Evolutionary conservation across 129 eudicot genomes (phyloP), one percentile per base, ranked within the genome.

Genomic region (Logfia minima): DNA sequence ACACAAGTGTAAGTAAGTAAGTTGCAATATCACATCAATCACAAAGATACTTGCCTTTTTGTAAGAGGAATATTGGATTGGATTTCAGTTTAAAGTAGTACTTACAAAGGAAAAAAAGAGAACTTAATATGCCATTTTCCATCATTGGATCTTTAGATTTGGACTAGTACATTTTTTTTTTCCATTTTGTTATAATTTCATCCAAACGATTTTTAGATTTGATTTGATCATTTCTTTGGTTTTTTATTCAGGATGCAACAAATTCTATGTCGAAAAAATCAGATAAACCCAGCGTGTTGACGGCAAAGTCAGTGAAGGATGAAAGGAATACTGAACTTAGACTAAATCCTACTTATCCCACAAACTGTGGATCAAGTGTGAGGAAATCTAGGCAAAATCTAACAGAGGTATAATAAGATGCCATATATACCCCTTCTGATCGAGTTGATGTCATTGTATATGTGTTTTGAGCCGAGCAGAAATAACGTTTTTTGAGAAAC

Each of bases 311-410:
- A 2, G 66, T 70, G 11, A 70, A 81, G 68, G 81, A 68, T 59
- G 85, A 88, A 62, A 73, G 73, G 9, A 67, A 13, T 71, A 75
- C 72, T 69, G 85, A 86, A 39, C 72, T 71, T 69, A 70, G 78
- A 56, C 59, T 84, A n/a, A 78, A 70, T 63, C 77, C 84, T 55
- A 8, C 23, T 29, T 66, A 66, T 68, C 71, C 34, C 29, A 52
- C 83, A 32, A 82, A 71, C 75, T 75, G 51, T 82, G 75, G 61
- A 24, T 55, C 87, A 35, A 78, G 71, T 65, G 58, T 68, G 39
- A 75, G 79, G 66, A 90, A 86, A 81, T 76, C 83, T 22, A 82
- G 84, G 75, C 89, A 72, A 24, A 78, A 73, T 55, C 70, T 83
- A 24, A 86, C 84, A 0, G 86, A 86, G 88, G 87, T 88, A 64